A percentile compares a stretch with the other conserved stretches of the same genome.
phyloP scores from a whole-genome alignment of 192 early-diverging fungal species.

The Rhizophagus clarus region DNA sequence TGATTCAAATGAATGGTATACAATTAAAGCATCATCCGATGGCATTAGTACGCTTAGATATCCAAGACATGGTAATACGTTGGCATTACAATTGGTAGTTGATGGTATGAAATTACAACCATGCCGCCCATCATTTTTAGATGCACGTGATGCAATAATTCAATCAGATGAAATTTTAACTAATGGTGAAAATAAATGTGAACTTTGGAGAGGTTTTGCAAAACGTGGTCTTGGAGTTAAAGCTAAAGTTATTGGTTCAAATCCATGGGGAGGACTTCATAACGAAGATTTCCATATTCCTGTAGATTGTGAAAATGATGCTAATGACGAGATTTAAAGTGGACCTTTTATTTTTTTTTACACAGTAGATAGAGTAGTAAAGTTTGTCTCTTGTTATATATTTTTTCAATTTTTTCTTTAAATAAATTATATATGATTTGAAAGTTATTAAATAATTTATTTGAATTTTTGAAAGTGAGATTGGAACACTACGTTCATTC shows the following conservation, averaged over 20 bases:
- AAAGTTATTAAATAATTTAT: background rate
- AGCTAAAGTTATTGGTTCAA: conserved; percentile 63
- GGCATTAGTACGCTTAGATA: conserved; percentile 32
- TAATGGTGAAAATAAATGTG: conserved; percentile 67
- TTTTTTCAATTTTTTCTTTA: background rate
- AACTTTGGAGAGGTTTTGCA: conserved; percentile 80
- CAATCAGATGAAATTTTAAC: conserved; percentile 67
- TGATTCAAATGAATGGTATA: conserved; percentile 13
- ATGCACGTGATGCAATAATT: conserved; percentile 74
- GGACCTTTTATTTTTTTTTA: background rate
- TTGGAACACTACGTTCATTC: no score
- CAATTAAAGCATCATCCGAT: conserved; percentile 22
- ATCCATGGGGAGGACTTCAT: conserved; percentile 61
- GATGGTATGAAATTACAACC: conserved; percentile 80
- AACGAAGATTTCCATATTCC: conserved; percentile 59
- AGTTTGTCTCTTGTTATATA: background rate
- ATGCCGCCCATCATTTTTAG: conserved; percentile 72
- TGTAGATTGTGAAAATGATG: conserved; percentile 4
- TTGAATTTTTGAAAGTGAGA: background rate
- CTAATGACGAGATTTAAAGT: background rate
- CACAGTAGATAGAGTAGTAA: background rate
- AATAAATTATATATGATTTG: background rate
- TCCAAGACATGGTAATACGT: conserved; percentile 64
- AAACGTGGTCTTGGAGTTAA: conserved; percentile 85
- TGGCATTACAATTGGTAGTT: conserved; percentile 69